Base-by-base conservation (phyloP, 1,139 yeast genomes). In the Magnusiomyces fungicola region DNA sequence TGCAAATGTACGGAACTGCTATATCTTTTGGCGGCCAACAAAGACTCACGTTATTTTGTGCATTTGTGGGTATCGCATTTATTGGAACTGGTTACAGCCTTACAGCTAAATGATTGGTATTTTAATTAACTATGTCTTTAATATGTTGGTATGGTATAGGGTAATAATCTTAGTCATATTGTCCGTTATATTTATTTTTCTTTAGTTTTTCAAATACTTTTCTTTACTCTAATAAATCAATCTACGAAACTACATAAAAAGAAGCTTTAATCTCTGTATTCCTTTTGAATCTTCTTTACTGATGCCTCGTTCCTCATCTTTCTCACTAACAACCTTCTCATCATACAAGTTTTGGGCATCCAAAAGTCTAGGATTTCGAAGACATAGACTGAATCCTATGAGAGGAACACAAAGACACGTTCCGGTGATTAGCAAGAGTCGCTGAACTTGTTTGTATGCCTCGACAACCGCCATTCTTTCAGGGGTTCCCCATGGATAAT, bases 1-100 rank as follows among this genome's bases (percentile, higher is more conserved):
- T 89, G 43, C 90, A 90, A 55, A 86, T 90, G 95, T 83, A 86
- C 64, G 83, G 88, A 0, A 77, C 87, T 30, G 83, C 92, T 1
- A 78, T 84, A 19, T 71, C 78, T 1, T 84, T 82, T 65, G 87
- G 89, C 10, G 89, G 88, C 5, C 54, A 61, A 14, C 67, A 64
- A 36, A 53, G 57, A 10, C 49, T 51, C 1, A 62, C 67, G 1
- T 45, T 66, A 24, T 46, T 53, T 5, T 64, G 62, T 55, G 64
- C 66, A 10, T 57, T 68, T 34, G 16, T 58, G 7, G 71, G 71
- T 1, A 62, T 65, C 37, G 50, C 61, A 9, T 44, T 63, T 14
- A 61, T 63, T 40, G 66, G 66, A 3, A 32, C 47, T 14, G 50
- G 46, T 9, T 45, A 45, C 14, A 51, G 54, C 30, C 24, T 51